These are phyloP conservation scores for Carex arenaria DNA, from an alignment of 202 grass and related monocot species.

Conservation along the genomic window DNA sequence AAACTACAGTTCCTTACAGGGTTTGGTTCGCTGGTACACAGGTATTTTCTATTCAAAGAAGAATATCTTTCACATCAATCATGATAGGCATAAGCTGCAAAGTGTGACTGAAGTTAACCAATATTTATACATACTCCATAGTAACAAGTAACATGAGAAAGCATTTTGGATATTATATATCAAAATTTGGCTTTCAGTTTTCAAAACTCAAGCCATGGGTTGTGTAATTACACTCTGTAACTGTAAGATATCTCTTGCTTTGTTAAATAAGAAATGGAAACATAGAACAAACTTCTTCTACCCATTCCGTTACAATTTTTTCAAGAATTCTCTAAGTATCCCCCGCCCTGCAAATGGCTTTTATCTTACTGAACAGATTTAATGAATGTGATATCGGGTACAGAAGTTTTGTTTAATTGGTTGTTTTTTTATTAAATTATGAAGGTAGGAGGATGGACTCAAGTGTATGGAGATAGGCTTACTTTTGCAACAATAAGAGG, in stretches of 20 bases:
- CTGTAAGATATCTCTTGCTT: not conserved
- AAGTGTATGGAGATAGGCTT: conserved; percentile 57
- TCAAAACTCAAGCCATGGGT: not conserved
- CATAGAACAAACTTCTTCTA: not conserved
- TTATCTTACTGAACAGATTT: not conserved
- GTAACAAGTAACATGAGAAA: not conserved
- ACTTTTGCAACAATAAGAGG: conserved; percentile 76
- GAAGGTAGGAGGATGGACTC: conserved; percentile 88
- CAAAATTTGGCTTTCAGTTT: not conserved
- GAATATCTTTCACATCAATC: not conserved
- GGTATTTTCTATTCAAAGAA: conserved; percentile 16
- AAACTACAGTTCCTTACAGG: conserved; percentile 60
- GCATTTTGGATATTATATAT: not conserved
- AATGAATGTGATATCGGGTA: not conserved
- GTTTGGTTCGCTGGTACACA: conserved; percentile 89
- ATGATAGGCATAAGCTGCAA: not conserved
- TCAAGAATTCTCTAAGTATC: not conserved
- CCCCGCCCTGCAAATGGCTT: not conserved
- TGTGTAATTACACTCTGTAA: not conserved
- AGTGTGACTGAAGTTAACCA: too few species aligned
- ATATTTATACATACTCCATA: not conserved
- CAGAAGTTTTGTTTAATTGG: not conserved
- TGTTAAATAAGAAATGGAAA: not conserved
- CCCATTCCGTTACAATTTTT: not conserved
- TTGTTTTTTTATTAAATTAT: not conserved